Evolutionary conservation across 306 rosid species (phyloP).

Genomic region (Corylus avellana): DNA sequence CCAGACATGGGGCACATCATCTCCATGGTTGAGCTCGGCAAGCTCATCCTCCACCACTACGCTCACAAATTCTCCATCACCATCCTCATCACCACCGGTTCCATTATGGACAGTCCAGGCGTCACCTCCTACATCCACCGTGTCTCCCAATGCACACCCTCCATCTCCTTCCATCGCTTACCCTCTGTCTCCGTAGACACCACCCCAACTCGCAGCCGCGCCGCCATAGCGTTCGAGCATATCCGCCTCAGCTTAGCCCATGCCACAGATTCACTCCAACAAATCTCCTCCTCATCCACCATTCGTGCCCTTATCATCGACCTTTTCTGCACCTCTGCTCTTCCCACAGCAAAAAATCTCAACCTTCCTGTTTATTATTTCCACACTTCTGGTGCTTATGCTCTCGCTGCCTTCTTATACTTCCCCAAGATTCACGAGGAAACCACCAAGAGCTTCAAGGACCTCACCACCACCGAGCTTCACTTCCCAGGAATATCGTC

Average conservation of each 20-base stretch:
- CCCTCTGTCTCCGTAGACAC: constrained; percentile 12
- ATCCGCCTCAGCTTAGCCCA: constrained; percentile 20
- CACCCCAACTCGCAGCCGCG: neutral
- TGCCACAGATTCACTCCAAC: constrained; percentile 8
- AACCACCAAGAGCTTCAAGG: constrained; percentile 19
- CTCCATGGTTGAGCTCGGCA: constrained; percentile 45
- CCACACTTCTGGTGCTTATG: constrained; percentile 27
- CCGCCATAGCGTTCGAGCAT: constrained; percentile 4
- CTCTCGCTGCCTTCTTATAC: constrained; percentile 3
- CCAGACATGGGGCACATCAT: constrained; percentile 39
- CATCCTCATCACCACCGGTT: constrained; percentile 30
- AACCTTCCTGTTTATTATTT: constrained; percentile 32
- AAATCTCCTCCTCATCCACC: constrained; percentile 8
- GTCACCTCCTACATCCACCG: constrained; percentile 17
- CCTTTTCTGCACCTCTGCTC: constrained; percentile 23
- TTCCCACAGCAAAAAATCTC: constrained; percentile 12
- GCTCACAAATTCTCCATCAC: constrained; percentile 23
- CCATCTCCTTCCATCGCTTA: constrained; percentile 35
- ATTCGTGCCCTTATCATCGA: constrained; percentile 37
- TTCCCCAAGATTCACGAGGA: constrained; percentile 20
- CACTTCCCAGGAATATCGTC: constrained; percentile 21
- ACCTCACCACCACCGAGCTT: neutral
- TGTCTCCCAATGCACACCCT: constrained; percentile 26
- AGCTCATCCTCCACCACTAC: constrained; percentile 30
- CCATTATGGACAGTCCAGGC: neutral